phyloP scores from a whole-genome alignment of 768 basidiomycete genomes.

The Tulasnella sp. region DNA sequence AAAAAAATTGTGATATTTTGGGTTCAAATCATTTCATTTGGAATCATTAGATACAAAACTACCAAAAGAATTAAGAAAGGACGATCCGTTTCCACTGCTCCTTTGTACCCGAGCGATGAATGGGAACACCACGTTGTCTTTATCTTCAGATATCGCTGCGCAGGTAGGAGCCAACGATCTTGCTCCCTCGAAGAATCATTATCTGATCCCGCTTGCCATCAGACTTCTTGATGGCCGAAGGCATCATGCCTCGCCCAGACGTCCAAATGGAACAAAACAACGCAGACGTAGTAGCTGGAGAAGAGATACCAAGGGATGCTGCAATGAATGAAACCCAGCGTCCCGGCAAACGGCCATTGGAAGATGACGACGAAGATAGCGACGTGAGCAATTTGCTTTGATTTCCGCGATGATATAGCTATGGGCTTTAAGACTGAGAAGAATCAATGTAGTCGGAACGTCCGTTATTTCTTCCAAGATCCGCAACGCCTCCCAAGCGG shows the following conservation, averaged over 20 bases:
- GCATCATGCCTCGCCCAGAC: constrained; percentile 1
- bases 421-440: not conserved
- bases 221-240: constrained; percentile 8
- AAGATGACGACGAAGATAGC: not conserved
- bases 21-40: not conserved
- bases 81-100: not conserved
- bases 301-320: not conserved
- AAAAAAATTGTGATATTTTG: too few species aligned
- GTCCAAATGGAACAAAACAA: not conserved
- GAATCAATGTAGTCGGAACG: too few species aligned
- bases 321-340: not conserved
- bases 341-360: not conserved
- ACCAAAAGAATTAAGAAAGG: not conserved
- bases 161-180: not conserved
- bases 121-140: constrained; percentile 13
- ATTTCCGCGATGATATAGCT: not conserved
- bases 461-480: not conserved
- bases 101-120: constrained; percentile 5
- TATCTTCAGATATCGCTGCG: constrained; percentile 8
- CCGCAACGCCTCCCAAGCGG: not conserved
- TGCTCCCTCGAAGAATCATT: not conserved
- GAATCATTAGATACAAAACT: constrained; percentile 1
- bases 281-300: too few species aligned
- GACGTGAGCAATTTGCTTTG: too few species aligned
- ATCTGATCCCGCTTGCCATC: too few species aligned